Conservation (phyloP, 305 asterid species). For the Fraxinus nigra region DNA sequence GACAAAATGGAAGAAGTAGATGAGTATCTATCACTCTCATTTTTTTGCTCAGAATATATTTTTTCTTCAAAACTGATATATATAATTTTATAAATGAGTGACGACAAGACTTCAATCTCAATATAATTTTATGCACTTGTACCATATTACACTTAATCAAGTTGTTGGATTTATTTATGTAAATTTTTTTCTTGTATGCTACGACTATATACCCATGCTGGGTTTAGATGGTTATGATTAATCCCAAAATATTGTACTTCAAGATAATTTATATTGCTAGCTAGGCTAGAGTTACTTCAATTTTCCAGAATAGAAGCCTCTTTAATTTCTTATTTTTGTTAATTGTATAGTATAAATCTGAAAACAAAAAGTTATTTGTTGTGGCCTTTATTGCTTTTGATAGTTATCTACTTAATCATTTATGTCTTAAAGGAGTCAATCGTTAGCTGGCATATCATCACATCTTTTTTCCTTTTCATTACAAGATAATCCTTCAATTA, state of each 20-base stretch:
- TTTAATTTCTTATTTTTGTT: not conserved
- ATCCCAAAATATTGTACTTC: not conserved
- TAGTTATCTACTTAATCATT: constrained; percentile 10
- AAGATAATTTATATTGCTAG: not conserved
- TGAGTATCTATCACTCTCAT: not conserved
- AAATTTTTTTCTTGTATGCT: too few species aligned
- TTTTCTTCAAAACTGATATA: not conserved
- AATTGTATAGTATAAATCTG: not conserved
- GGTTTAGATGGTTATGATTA: not conserved
- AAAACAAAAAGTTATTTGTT: not conserved
- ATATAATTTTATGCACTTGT: not conserved
- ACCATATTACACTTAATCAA: not conserved
- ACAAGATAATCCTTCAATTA: constrained; percentile 21
- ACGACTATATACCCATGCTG: too few species aligned
- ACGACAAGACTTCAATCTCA: too few species aligned
- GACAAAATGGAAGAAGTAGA: not conserved
- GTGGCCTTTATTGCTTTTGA: not conserved
- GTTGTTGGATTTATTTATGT: not conserved
- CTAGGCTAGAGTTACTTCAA: not conserved
- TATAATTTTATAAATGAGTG: too few species aligned
- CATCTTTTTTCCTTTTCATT: constrained; percentile 22
- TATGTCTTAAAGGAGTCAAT: constrained; percentile 16
- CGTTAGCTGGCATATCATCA: constrained; percentile 28
- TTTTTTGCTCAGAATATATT: too few species aligned
- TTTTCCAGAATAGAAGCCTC: not conserved